Evolutionary conservation across 176 grass and related monocot genomes (phyloP), one percentile per base, ranked within the genome.

Genomic region (Tillandsia fasciculata): DNA sequence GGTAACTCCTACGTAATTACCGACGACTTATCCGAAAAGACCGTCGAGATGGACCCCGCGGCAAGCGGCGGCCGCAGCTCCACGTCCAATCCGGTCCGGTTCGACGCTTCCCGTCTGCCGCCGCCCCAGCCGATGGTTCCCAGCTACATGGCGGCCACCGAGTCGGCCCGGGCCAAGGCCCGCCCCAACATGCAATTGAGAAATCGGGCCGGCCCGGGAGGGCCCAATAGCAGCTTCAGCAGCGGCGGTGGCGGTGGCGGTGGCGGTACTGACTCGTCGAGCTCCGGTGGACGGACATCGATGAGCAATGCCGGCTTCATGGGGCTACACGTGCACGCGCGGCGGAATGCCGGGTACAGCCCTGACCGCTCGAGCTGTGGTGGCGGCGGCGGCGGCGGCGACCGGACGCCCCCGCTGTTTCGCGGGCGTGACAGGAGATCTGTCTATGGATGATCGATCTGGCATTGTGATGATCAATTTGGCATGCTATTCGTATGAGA

Each of bases 61-160:
- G 33, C 33, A 42, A 59, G 71, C 58, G 71, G 75, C 9, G 20
- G 73, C 49, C 63, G 72, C 20, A 69, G 78, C 75, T 78, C 75
- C 0, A 52, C 66, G 23, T 61, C 56, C n/a, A 61, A 61, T 23
- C 15, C 56, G 17, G 22, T 61, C 13, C 56, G 56, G 10, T 18
- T 9, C 1, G 56, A 20, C 22, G 28, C 74, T 54, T 51, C 77
- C 74, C 59, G 64, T 54, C 13, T 28, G 63, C 64, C 49, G 26
- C n/a, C 70, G 26, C 74, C 76, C 20, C 20, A 20, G 10, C 63
- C 54, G 10, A 67, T 77, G 15, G 12, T 84, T 11, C 92, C 88
- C 0, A 75, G 88, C 28, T 96, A 96, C 83, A 96, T 91, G 92
- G 92, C 80, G 12, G 92, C 80, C 0, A 96, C 92, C 14, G 78